Evolutionary conservation across 78 protist species (phyloP), one percentile per base, ranked within the genome.

Genomic region (Speleostelium caveatum): DNA sequence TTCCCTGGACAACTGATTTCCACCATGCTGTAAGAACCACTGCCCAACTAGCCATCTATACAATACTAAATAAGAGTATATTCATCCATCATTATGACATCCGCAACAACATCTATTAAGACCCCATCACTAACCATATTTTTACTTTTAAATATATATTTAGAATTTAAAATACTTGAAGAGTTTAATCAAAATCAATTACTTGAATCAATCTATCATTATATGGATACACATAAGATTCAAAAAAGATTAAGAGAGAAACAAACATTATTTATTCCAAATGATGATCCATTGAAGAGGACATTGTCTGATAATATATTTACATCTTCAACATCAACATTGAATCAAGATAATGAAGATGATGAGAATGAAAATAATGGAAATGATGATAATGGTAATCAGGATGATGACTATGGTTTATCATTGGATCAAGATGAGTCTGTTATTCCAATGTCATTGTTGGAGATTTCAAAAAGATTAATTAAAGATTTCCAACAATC

Each of bases 1-100:
- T 83, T 21, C 91, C 91, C 38, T 83, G 91, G 91, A 21, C 80
- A 30, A 83, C 91, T 45, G 91, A 83, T 60, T 69, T 71, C 73
- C 91, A 83, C 45, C 91, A 83, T 69, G 91, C 91, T n/a, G 91
- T 83, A 39, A 59, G 91, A 53, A 83, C 91, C 19, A 68, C 78
- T 45, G 32, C 79, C 12, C 91, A 83, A 59, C 32, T 83, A 2
- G 77, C 91, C 35, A 83, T 83, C 26, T 74, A 83, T 69, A 30
- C 91, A 12, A 83, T 83, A 32, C 28, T 83, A 30, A 55, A 61
- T 21, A 67, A 74, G 42, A 79, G 87, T 78, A 76, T 32, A 32
- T 42, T 66, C 45, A 0, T 26, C 24, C 4, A 2, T 32, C 12
- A 32, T 59, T 35, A 41, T 38, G 8, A 6, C 22, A 2, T 17